Percentiles rank a stretch among this genome's conserved stretches.
phyloP scores from a whole-genome alignment of 345 rosid genomes.

The Dimocarpus longan region DNA sequence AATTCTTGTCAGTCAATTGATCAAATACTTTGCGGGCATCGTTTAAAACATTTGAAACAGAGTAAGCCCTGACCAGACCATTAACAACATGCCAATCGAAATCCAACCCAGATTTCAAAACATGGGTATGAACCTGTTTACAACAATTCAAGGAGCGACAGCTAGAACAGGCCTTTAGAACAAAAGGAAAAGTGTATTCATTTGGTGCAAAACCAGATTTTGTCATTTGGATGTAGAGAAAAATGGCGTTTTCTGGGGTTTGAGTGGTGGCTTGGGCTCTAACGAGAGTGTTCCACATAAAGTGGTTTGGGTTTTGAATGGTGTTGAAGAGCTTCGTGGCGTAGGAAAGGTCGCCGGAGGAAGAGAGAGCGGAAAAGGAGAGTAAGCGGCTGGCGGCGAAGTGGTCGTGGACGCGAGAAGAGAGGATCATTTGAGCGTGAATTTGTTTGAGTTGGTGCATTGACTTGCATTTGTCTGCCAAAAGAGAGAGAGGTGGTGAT shows the following conservation, averaged over 20 bases:
- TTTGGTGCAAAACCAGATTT: constrained; percentile 15
- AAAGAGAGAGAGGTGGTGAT: constrained; percentile 10
- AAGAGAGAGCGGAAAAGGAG: constrained; percentile 26
- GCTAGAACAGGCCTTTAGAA: constrained; percentile 26
- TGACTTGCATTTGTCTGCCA: constrained; percentile 28
- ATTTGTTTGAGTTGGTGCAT: constrained; percentile 28
- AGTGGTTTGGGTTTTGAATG: constrained; percentile 23
- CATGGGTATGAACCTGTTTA: constrained; percentile 26
- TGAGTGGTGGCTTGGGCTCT: constrained; percentile 24
- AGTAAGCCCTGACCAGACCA: constrained; percentile 20
- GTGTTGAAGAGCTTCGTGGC: constrained; percentile 17
- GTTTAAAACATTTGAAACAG: constrained; percentile 11
- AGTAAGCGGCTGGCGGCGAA: constrained; percentile 31
- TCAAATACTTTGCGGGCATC: constrained; percentile 28
- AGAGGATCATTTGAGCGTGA: constrained; percentile 34
- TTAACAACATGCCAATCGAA: constrained; percentile 31
- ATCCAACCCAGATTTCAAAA: constrained; percentile 25
- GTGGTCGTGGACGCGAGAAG: constrained; percentile 25
- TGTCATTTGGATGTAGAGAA: constrained; percentile 19
- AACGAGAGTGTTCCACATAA: constrained; percentile 35
- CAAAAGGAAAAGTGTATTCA: constrained; percentile 27
- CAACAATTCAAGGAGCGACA: constrained; percentile 16
- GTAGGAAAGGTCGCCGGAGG: constrained; percentile 21
- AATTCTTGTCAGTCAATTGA: constrained; percentile 7
- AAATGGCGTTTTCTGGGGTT: constrained; percentile 16